Base-by-base conservation (phyloP, 306 rosid genomes). In the Ochetophila trinervis region DNA sequence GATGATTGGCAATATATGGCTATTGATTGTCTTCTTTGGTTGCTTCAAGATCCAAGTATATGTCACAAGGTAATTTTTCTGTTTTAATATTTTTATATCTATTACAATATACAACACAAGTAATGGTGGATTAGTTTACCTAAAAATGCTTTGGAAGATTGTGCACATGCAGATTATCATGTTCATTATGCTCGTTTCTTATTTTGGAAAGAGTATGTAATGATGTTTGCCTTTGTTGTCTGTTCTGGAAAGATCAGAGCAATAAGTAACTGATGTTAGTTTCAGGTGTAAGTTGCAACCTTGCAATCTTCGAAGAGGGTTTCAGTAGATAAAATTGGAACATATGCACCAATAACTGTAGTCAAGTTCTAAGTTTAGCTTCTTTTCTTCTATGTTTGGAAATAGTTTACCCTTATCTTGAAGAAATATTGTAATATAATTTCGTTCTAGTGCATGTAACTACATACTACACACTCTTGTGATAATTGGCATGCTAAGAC, bases 1-100 rank as follows among this genome's bases (percentile, higher is more conserved):
- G 99, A 94, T 78, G 99, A 94, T 72, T 94, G 99, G 99, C 99
- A 94, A 69, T 94, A 88, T 79, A 94, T 94, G 99, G 94, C 96
- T 37, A 85, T 94, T 71, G 99, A 94, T 69, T 94, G 99, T 76
- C 99, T 94, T 76, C 80, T 94, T 54, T 88, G 99, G 97, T 58
- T 94, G 73, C 90, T 94, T 74, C 95, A 94, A 81, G 99, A 94
- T 77, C 85, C 90, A 42, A 88, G 73, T 70, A 90, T 95, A 60
- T 85, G 95, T 63, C 97, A 76, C 65, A 94, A 88, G 96, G 99
- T 94, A 74, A 60, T 64, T 37, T 56, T 50, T 68, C 66, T 50
- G 15, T 6, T 20, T 7, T 3, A 4, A 13, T 23, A 5, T 54
- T 54, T 54, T 14, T 23, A 21, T 54, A 1, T 54, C 16, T 12